Base-by-base conservation (phyloP, 2,329 filamentous ascomycete genomes). In the Botrytis sinoallii region DNA sequence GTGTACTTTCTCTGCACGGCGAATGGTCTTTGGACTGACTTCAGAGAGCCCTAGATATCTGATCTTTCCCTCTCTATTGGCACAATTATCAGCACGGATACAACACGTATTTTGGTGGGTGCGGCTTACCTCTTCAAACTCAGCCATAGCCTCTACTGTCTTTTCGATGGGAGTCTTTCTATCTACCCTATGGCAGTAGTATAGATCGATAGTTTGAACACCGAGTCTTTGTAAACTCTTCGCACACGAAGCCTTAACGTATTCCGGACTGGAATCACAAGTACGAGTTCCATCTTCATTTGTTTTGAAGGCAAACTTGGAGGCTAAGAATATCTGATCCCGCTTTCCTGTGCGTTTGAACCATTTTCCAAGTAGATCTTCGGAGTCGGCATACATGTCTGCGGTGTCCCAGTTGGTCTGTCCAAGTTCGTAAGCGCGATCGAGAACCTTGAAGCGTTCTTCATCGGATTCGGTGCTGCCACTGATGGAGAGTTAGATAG, bases 31-130 rank as follows among this genome's bases (percentile, higher is more conserved):
- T 1, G 86, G 84, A 7, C 84, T 84, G 74, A 85, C 82, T 76
- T 89, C 88, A 1, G 84, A 88, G 7, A 91, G 78, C 25, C 89
- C 89, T 12, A 91, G 80, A 78, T 88, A 82, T 72, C 85, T 86
- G 79, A 90, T 87, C 79, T 89, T 89, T 73, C 88, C 88, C 75
- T 87, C 84, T 6, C 64, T 73, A 3, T 60, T 32, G 16, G 12
- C 6, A 60, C 20, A 8, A 40, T 38, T 38, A 52, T 82, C 46
- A 65, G 42, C 46, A 40, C 29, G 22, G 35, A 42, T 69, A 25
- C 44, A 2, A 60, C 35, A 2, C 29, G 20, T n/a, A 61, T 29
- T 12, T 32, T 29, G 9, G 46, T 3, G 65, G 20, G 3, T 57
- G 70, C 60, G 14, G 40, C 64, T 69, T 35, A 69, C 71, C 77